A percentile compares a stretch with the other conserved stretches of the same genome.
phyloP scores from a whole-genome alignment of 169 alveolate species.

The Eimeria praecox region DNA sequence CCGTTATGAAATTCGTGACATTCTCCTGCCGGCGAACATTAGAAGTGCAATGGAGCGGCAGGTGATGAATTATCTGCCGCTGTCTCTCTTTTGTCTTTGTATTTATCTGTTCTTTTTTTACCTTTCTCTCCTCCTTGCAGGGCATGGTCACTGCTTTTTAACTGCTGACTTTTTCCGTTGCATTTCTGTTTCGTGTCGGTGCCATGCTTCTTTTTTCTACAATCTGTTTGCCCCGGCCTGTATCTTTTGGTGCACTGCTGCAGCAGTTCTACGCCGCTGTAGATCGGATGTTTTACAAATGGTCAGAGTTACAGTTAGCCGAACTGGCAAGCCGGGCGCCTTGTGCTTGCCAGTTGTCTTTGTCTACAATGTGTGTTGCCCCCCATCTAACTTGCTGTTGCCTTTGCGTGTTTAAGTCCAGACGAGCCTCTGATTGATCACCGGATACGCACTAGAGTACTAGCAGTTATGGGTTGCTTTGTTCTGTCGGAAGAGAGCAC shows the following conservation, averaged over 20 bases:
- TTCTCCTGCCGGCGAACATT: slow-evolving; percentile 95
- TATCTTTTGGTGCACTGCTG: background rate
- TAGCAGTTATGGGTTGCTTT: background rate
- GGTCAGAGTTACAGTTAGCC: background rate
- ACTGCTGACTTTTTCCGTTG: background rate
- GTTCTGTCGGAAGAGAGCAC: background rate
- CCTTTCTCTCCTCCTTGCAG: background rate
- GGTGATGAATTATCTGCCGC: background rate
- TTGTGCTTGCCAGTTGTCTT: background rate
- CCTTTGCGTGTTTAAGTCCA: background rate
- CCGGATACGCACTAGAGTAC: background rate
- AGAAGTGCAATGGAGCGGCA: slow-evolving; percentile 96
- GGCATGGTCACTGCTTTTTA: too few relatives aligned
- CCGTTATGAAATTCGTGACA: slow-evolving; percentile 96
- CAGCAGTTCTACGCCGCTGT: background rate
- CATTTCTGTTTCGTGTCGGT: background rate
- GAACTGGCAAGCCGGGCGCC: background rate
- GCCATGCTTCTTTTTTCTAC: background rate
- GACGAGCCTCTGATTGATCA: background rate
- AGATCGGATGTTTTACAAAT: background rate
- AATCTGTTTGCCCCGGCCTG: background rate
- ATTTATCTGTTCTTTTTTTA: background rate
- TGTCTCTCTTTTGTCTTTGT: background rate
- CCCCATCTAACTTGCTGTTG: background rate
- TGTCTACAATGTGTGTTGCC: background rate